Percentiles rank a stretch among this genome's conserved stretches.
Conservation (phyloP, 225 moss, liverwort and hornwort species). For the Antitrichia curtipendula region DNA sequence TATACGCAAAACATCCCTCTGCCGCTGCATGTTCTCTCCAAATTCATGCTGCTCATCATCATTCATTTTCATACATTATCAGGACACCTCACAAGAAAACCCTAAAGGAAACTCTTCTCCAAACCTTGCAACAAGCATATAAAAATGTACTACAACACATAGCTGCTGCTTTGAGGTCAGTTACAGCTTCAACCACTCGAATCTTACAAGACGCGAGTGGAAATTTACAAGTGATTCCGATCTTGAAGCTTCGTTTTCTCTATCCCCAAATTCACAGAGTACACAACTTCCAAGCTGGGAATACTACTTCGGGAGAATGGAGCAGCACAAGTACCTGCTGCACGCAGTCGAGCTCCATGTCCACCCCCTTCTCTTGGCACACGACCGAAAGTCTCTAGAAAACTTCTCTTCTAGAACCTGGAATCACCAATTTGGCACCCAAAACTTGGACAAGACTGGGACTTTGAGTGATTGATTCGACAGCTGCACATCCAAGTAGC, state of each 20-base stretch:
- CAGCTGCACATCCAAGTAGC: not conserved
- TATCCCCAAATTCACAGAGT: not conserved
- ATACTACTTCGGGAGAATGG: not conserved
- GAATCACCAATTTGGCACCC: not conserved
- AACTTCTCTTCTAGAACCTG: not conserved
- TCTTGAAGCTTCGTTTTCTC: not conserved
- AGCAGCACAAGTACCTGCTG: slow-evolving; percentile 4
- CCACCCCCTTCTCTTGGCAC: not conserved
- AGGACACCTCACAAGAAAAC: not conserved
- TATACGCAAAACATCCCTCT: slow-evolving; percentile 38
- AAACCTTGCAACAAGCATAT: not conserved
- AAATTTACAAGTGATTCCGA: not conserved
- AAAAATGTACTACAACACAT: not conserved
- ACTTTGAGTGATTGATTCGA: not conserved
- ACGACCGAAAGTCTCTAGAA: not conserved
- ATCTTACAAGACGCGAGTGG: not conserved
- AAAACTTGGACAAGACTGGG: not conserved
- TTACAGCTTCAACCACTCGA: not conserved
- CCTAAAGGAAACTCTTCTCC: not conserved
- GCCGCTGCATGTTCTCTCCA: not conserved
- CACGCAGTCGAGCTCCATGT: not conserved
- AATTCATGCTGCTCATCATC: not conserved
- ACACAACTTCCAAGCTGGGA: not conserved
- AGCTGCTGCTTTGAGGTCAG: not conserved
- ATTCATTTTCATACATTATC: not conserved